Conservation (phyloP, 257 asterid species). For the Ilex asprella region DNA sequence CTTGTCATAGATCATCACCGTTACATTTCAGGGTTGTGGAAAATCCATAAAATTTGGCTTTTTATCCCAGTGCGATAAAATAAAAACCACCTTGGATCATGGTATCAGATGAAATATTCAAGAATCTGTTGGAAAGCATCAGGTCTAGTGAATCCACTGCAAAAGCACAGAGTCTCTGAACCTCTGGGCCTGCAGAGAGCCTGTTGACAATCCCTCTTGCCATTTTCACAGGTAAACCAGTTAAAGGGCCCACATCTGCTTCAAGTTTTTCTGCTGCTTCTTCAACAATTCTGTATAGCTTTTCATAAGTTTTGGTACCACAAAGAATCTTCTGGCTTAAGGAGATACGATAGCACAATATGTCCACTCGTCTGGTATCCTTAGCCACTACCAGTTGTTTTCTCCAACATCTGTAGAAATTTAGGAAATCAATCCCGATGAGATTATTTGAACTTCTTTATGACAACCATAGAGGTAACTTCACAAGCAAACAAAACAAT, state of each 20-base stretch:
- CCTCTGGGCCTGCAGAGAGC: constrained; percentile 80
- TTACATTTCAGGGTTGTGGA: background rate
- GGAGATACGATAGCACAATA: constrained; percentile 79
- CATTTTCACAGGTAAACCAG: constrained; percentile 86
- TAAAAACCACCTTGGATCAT: constrained; percentile 11
- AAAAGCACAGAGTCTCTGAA: constrained; percentile 66
- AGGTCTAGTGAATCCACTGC: constrained; percentile 61
- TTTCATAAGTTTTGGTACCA: constrained; percentile 48
- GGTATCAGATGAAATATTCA: constrained; percentile 35
- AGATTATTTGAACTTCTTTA: too few relatives aligned
- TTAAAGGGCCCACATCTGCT: constrained; percentile 81
- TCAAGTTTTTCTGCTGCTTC: constrained; percentile 70
- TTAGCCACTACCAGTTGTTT: constrained; percentile 76
- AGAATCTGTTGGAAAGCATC: constrained; percentile 35
- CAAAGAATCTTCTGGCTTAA: constrained; percentile 74
- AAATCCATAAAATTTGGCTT: background rate
- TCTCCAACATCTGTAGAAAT: constrained; percentile 64
- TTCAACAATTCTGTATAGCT: constrained; percentile 38
- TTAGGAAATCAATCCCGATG: too few relatives aligned
- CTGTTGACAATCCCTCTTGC: constrained; percentile 98
- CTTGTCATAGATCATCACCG: background rate
- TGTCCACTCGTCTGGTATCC: constrained; percentile 93
- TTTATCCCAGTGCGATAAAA: background rate
- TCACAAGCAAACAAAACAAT: too few relatives aligned
- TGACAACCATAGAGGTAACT: too few relatives aligned